Conservation (phyloP, 257 asterid genomes). For the Forsythia viridissima region DNA sequence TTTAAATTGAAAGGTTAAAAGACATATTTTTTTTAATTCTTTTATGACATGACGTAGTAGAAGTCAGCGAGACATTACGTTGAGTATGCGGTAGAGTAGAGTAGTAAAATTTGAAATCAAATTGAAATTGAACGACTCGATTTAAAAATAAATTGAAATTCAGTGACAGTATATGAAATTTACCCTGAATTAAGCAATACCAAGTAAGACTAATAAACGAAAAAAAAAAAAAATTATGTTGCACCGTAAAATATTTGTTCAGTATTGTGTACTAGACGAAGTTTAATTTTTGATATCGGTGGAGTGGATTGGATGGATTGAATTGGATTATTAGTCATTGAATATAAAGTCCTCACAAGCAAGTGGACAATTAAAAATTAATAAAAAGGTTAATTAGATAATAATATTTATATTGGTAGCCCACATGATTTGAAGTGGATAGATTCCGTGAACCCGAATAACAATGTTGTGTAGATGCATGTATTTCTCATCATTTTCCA, state of each 20-base stretch:
- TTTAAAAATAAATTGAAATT: neutral
- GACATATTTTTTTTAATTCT: neutral
- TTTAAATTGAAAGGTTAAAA: too few species aligned
- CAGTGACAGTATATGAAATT: neutral
- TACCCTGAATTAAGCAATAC: neutral
- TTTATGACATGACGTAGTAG: neutral
- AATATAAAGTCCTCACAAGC: neutral
- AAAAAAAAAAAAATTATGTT: too few species aligned
- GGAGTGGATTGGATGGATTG: too few species aligned
- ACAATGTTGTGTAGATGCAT: neutral
- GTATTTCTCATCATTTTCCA: neutral
- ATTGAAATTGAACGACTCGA: neutral
- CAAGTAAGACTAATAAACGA: too few species aligned
- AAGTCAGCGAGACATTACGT: neutral
- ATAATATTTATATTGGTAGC: neutral
- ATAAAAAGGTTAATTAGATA: neutral
- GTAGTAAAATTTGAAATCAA: too few species aligned
- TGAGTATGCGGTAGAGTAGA: accelerated
- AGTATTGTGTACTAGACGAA: neutral
- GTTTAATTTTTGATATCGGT: neutral
- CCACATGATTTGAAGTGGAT: neutral
- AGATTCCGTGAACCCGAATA: conserved; percentile 1
- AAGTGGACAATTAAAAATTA: conserved; percentile 6
- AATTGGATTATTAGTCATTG: neutral
- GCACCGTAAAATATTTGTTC: too few species aligned